Evolutionary conservation across 1,284 basidiomycete genomes (phyloP), one percentile per base, ranked within the genome.

Genomic region (Pterula multifida): DNA sequence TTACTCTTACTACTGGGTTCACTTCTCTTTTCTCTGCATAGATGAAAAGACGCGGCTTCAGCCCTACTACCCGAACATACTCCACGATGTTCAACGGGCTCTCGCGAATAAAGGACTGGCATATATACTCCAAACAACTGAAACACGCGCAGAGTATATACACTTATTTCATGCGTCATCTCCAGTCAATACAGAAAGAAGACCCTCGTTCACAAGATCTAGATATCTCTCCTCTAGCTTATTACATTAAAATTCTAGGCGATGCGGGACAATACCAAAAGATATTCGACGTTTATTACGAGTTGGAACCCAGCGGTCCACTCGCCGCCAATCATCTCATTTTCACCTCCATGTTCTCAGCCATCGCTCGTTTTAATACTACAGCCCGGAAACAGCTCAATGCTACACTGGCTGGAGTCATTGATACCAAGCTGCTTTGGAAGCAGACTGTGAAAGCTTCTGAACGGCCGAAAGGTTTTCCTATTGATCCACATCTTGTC

Each of bases 1-100:
- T 21, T 22, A 24, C 23, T 11, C 17, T 42, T 15, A 45, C 17
- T 21, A n/a, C n/a, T n/a, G n/a, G n/a, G n/a, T 28, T 42, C 15
- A 42, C 48, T 36, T 26, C 50, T n/a, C 51, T 46, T 54, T 35
- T 36, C 19, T 49, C 39, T 48, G 36, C 48, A 11, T 45, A 89
- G 87, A 86, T 90, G 85, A 89, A 87, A 62, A 74, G 86, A 39
- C 76, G 87, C 42, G 81, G 83, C 1, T 78, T 86, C 57, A 69
- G 68, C 47, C 84, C 86, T 17, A 78, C 71, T 44, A 62, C 69
- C n/a, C 63, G 76, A 48, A 86, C 85, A 1, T 89, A 74, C 55
- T 66, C 70, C 28, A 81, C 80, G 13, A 67, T 89, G 63, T 68
- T 90, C 60, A 70, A 61, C 36, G 84, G 81, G 3, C 69, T 81